Evolutionary conservation across 2,329 filamentous ascomycete species (phyloP), one percentile per base, ranked within the genome.

Genomic region (Fusarium sp.): DNA sequence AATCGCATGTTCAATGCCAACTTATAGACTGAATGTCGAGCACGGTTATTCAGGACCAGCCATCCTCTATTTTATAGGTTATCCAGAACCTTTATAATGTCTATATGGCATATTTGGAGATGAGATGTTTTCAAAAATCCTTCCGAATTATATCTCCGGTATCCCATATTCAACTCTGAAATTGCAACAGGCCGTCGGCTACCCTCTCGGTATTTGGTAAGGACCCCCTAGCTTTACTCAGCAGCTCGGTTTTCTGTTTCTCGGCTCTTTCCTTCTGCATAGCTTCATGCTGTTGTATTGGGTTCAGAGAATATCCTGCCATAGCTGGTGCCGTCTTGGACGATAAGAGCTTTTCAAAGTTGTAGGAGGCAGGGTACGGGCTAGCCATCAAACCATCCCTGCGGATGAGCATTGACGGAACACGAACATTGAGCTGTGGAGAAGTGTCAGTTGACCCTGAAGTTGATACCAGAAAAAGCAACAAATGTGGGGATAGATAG

Each of bases 341-440:
- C 8, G 85, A 84, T n/a, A 86, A 77, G 36, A 86, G 75, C 78
- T 84, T 85, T 73, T 85, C 82, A 66, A 87, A 85, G 75, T 86
- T 83, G 57, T 84, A 80, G 12, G 82, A 81, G 56, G 81, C 78
- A 11, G 83, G 82, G 61, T 84, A 85, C 6, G 85, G 84, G 54
- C 81, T 82, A 5, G 84, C 83, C 82, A 88, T 83, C 15, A 89
- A 79, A 9, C 84, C 84, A 75, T 90, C 88, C 41, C 86, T 82
- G 34, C 84, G 85, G 78, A 91, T 90, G 69, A 90, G 84, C 89
- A 91, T 91, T 2, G 88, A 90, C 5, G 90, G 89, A 24, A 90
- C 84, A 30, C 89, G 88, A 59, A 91, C 80, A 77, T 89, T 85
- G 59, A 90, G 83, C 89, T 90, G 57, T 58, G 60, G 67, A 62